A percentile compares a stretch with the other conserved stretches of the same genome.
Conservation (phyloP, 768 basidiomycete species). For the Lactarius vividus region DNA sequence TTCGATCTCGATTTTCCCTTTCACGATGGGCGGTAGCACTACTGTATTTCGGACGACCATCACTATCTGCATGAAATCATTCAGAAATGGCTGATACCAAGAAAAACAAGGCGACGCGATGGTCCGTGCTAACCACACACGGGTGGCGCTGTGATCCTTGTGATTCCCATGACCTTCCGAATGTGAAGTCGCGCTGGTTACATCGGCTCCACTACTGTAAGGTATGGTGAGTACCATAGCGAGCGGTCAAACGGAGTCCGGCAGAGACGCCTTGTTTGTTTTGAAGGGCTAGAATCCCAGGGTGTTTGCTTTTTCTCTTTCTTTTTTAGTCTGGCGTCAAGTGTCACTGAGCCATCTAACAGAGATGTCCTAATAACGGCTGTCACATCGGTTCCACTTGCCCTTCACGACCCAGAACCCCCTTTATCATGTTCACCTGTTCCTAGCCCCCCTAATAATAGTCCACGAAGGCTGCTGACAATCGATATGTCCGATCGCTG, state of each 20-base stretch:
- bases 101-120: background rate
- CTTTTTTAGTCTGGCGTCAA: constrained; percentile 3
- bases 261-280: background rate
- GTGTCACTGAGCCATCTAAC: background rate
- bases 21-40: background rate
- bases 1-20: background rate
- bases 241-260: background rate
- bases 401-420: constrained; percentile 21
- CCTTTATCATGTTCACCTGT: constrained; percentile 8
- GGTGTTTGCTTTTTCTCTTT: background rate
- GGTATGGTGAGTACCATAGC: constrained; percentile 4
- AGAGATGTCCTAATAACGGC: background rate
- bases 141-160: background rate
- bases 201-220: background rate
- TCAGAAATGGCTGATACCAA: background rate
- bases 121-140: background rate
- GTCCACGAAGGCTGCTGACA: no score
- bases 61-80: background rate
- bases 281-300: background rate
- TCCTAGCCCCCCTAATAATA: constrained; percentile 2
- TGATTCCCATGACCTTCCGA: background rate
- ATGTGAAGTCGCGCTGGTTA: background rate
- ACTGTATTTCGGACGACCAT: background rate
- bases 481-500: constrained; percentile 7
- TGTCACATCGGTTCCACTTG: constrained; percentile 2